Percentiles rank a stretch among this genome's conserved stretches.
Evolutionary conservation across 305 asterid species (phyloP).

Genomic region (Fraxinus paxiana): DNA sequence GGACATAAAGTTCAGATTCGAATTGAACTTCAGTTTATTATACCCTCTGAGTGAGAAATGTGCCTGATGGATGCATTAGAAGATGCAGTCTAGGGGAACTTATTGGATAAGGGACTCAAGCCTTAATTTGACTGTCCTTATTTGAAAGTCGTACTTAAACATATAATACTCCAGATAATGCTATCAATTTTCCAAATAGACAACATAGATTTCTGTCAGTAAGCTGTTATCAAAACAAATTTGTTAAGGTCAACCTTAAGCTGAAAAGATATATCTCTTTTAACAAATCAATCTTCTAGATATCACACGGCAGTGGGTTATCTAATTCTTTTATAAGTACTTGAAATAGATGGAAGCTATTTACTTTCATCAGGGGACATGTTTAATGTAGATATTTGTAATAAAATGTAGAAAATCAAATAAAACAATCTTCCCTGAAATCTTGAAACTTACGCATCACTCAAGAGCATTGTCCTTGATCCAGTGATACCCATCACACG

Average conservation of each 20-base stretch:
- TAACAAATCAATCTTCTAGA: not conserved
- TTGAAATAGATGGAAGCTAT: not conserved
- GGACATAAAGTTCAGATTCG: not conserved
- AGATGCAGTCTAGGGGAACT: not conserved
- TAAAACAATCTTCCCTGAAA: not conserved
- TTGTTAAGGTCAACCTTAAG: not conserved
- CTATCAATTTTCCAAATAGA: not conserved
- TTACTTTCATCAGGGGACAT: not conserved
- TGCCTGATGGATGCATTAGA: not conserved
- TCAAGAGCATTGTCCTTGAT: conserved; percentile 66
- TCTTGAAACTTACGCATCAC: conserved; percentile 55
- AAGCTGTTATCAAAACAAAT: not conserved
- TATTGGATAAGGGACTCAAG: not conserved
- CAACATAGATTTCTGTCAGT: not conserved
- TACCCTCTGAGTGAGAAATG: not conserved
- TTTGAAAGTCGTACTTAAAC: not conserved
- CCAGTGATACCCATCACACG: conserved; percentile 94
- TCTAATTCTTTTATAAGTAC: not conserved
- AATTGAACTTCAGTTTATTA: not conserved
- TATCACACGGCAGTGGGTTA: not conserved
- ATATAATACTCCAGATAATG: not conserved
- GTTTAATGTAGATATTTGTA: not conserved
- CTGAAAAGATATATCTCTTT: not conserved
- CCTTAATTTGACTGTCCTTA: not conserved
- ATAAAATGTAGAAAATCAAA: not conserved